A percentile compares a stretch with the other conserved stretches of the same genome.
Evolutionary conservation across 106 monocot genomes (phyloP).

Genomic region (Gastrodia elata): DNA sequence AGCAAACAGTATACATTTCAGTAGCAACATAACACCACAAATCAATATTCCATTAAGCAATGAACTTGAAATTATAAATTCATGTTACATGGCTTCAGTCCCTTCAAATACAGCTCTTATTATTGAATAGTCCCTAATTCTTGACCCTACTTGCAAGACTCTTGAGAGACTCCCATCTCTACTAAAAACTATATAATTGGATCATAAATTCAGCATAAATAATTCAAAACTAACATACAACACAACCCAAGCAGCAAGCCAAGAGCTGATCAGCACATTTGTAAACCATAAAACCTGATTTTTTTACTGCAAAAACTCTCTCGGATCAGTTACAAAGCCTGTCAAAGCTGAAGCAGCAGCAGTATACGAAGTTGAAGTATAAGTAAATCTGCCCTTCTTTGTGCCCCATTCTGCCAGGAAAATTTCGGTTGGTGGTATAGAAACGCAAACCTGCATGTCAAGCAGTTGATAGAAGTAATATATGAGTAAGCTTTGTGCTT

Average conservation of each 20-base stretch:
- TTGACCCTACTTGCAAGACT: constrained; percentile 13
- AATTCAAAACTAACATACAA: not conserved
- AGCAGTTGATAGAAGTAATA: no score
- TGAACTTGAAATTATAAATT: not conserved
- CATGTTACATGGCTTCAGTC: not conserved
- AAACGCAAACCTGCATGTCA: constrained; percentile 79
- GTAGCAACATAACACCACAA: not conserved
- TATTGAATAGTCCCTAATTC: constrained; percentile 1
- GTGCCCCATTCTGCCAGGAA: constrained; percentile 88
- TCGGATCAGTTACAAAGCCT: constrained; percentile 75
- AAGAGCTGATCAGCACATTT: not conserved
- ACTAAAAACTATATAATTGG: not conserved
- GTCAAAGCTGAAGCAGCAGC: constrained; percentile 83
- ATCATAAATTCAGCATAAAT: not conserved
- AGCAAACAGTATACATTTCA: no score
- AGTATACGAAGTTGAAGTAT: constrained; percentile 74
- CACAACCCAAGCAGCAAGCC: not conserved
- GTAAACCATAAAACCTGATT: not conserved
- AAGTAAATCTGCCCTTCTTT: constrained; percentile 88
- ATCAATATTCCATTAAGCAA: not conserved
- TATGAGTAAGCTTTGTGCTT: no score
- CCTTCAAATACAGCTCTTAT: not conserved
- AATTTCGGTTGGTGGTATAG: constrained; percentile 82
- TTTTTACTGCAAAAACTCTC: constrained; percentile 54
- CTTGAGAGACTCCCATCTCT: not conserved